Conservation (phyloP, 2,329 filamentous ascomycete species). For the Dactylonectria macrodidyma region DNA sequence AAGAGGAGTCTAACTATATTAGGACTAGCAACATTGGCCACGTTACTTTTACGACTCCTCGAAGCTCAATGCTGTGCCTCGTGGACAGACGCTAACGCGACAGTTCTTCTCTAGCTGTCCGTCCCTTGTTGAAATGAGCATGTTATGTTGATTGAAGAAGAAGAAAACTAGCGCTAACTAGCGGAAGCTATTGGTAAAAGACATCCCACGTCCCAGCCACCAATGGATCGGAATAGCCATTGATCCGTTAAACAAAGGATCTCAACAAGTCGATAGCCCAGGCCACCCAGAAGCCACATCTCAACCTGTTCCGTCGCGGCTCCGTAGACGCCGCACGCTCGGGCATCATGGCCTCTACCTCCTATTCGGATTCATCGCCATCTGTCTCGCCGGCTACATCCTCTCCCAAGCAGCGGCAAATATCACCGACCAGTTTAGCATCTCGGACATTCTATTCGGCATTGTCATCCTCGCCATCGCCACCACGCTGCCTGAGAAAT, state of each 20-base stretch:
- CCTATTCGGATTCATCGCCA: conserved; percentile 59
- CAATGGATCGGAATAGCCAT: not conserved
- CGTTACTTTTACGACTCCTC: no score
- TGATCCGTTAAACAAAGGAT: not conserved
- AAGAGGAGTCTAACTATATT: no score
- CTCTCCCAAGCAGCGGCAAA: conserved; percentile 62
- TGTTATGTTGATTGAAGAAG: no score
- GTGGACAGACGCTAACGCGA: no score
- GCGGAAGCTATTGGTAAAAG: no score
- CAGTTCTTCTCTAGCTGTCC: no score
- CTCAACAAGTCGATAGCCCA: conserved; percentile 1
- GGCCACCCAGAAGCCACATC: conserved; percentile 7
- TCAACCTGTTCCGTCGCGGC: conserved; percentile 1
- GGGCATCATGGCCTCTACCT: conserved; percentile 53
- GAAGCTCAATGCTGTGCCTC: no score
- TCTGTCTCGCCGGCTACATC: conserved; percentile 64
- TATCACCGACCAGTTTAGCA: conserved; percentile 51
- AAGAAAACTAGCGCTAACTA: no score
- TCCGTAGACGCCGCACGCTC: conserved; percentile 8
- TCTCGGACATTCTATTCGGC: not conserved
- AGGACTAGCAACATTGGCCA: no score
- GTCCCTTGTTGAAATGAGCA: no score
- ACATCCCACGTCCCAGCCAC: no score
- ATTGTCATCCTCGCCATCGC: not conserved
- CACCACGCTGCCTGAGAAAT: conserved; percentile 54